These are phyloP conservation scores for Beta macrorhiza DNA, from an alignment of 179 eudicot species.

Conservation along the genomic window DNA sequence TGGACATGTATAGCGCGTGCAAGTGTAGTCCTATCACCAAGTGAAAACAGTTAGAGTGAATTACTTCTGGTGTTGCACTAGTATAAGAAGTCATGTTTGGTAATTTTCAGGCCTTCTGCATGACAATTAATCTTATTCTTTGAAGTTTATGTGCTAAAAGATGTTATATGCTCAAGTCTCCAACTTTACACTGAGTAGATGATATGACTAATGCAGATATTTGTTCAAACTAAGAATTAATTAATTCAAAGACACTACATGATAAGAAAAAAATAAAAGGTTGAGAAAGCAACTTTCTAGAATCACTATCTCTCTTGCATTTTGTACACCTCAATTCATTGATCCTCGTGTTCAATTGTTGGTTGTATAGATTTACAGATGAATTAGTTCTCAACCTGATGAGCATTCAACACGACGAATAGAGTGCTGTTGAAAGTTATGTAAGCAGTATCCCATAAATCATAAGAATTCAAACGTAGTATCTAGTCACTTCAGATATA, in stretches of 20 bases:
- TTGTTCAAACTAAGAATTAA: not conserved
- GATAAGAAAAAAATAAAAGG: too few relatives aligned
- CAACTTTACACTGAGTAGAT: not conserved
- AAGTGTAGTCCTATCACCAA: constrained; percentile 66
- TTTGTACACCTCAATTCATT: not conserved
- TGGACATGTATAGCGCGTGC: constrained; percentile 73
- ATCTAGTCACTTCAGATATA: too few relatives aligned
- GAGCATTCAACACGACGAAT: too few relatives aligned
- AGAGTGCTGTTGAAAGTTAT: too few relatives aligned
- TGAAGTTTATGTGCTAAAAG: not conserved
- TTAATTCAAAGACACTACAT: not conserved
- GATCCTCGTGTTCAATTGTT: too few relatives aligned
- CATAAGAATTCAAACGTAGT: too few relatives aligned
- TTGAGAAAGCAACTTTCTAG: too few relatives aligned
- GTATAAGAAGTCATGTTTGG: not conserved
- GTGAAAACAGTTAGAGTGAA: constrained; percentile 24
- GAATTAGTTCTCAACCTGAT: too few relatives aligned
- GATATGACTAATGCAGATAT: not conserved
- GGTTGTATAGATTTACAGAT: too few relatives aligned
- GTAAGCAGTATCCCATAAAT: too few relatives aligned
- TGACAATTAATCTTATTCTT: not conserved
- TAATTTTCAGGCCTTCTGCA: not conserved
- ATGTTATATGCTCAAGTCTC: too few relatives aligned
- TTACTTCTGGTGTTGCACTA: not conserved
- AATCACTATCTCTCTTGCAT: not conserved